Base-by-base conservation (phyloP, 495 filamentous ascomycete species). In the Pyrenopolyporus hunteri region DNA sequence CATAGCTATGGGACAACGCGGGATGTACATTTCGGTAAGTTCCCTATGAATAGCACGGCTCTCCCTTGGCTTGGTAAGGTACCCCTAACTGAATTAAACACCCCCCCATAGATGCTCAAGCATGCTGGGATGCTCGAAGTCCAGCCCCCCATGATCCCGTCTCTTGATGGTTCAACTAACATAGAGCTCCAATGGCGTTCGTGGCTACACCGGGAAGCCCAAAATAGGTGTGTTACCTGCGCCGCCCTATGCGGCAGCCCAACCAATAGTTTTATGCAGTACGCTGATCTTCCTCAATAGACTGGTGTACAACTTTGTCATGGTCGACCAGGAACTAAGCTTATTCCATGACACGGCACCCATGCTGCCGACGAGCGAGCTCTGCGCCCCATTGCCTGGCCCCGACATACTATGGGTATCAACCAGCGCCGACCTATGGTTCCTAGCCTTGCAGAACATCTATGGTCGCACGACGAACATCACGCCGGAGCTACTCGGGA, bases 1-100 rank as follows among this genome's bases (percentile, higher is more conserved):
- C 58, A 87, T 87, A 42, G 81, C 83, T 20, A 86, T 85, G 82
- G 85, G 85, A n/a, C 85, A 88, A 66, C 78, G 83, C 23, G 82
- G 80, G 36, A 86, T 87, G 83, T 88, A 88, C 61, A 79, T 85
- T 46, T 79, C 82, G 55, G 84, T 87, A 70, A 74, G 78, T 62
- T 50, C 17, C 37, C 44, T n/a, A n/a, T n/a, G n/a, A 35, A 53
- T 31, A 9, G 13, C 47, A 16, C 50, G 36, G 44, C 11, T 39
- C 46, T 40, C 42, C 9, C 16, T n/a, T 16, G 11, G 11, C 23
- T 13, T 13, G 23, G 2, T n/a, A 26, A 26, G 11, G n/a, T 45
- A 6, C 23, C 40, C 1, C 56, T 66, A 47, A 61, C 51, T 17
- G 35, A 2, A 56, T 7, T 26, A 40, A n/a, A n/a, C n/a, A n/a